Evolutionary conservation across 805 yeast species (phyloP).

Genomic region (Candida rishiriensis): DNA sequence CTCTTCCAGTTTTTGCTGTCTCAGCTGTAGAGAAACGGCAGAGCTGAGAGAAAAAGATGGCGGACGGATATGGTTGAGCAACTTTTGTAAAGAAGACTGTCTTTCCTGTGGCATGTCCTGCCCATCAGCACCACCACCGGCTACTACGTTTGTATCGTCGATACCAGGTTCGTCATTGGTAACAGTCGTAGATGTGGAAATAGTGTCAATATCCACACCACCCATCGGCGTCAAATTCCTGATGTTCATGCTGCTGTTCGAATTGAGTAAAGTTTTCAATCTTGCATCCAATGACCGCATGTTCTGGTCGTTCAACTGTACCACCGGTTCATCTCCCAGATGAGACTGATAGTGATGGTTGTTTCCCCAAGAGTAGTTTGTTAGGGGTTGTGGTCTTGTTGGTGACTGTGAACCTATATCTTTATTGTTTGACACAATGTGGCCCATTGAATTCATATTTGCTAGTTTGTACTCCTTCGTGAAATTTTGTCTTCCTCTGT

Average conservation of each 20-base stretch:
- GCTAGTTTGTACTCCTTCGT: constrained; percentile 5
- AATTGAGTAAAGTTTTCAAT: background rate
- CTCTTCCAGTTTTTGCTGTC: too few species aligned
- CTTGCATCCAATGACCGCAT: background rate
- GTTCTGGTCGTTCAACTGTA: background rate
- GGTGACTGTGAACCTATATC: background rate
- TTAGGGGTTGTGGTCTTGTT: background rate
- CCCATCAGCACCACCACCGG: background rate
- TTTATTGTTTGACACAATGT: background rate
- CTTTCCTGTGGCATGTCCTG: too few species aligned
- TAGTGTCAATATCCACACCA: background rate
- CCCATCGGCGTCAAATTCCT: background rate
- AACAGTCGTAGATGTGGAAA: background rate
- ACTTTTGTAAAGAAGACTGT: too few species aligned
- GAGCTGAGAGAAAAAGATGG: too few species aligned
- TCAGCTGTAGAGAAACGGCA: too few species aligned
- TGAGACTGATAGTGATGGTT: background rate
- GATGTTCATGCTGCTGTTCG: background rate
- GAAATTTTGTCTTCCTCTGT: constrained; percentile 11
- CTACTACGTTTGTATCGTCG: background rate
- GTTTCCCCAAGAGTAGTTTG: background rate
- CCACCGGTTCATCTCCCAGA: too few species aligned
- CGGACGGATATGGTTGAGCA: too few species aligned
- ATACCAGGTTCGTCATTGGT: background rate
- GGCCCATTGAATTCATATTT: constrained; percentile 5